Conservation (phyloP, 208 protist genomes). For the Trypanosomatidae sp. region DNA sequence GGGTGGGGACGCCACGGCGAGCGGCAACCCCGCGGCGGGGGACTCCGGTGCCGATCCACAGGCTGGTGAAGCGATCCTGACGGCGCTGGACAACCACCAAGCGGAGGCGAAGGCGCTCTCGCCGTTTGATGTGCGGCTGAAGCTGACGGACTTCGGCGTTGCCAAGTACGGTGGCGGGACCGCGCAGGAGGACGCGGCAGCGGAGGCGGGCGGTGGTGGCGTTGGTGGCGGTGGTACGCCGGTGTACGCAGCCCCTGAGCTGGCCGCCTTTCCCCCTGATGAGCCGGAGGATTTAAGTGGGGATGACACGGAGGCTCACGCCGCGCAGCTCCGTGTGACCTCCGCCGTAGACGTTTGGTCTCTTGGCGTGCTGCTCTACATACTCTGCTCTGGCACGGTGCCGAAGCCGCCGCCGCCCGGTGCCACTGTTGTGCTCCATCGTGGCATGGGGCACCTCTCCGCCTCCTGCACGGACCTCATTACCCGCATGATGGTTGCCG, state of each 20-base stretch:
- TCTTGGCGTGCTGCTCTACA: constrained; percentile 71
- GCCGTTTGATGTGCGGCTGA: constrained; percentile 45
- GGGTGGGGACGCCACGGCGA: neutral
- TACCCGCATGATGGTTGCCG: constrained; percentile 33
- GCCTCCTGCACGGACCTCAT: constrained; percentile 41
- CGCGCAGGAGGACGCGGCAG: constrained; percentile 5
- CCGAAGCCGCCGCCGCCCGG: constrained; percentile 27
- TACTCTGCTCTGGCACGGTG: constrained; percentile 75
- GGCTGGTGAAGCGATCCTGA: constrained; percentile 6
- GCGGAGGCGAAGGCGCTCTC: constrained; percentile 32
- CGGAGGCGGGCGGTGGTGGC: too few species aligned
- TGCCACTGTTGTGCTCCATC: constrained; percentile 20
- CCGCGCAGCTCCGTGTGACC: constrained; percentile 7
- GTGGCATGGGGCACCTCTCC: constrained; percentile 36
- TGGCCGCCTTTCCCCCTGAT: constrained; percentile 8
- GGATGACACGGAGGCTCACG: too few species aligned
- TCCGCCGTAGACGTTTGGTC: constrained; percentile 69
- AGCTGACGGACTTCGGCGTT: constrained; percentile 80
- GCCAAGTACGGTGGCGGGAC: constrained; percentile 53
- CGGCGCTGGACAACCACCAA: constrained; percentile 43
- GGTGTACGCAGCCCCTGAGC: constrained; percentile 69
- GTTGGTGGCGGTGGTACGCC: constrained; percentile 44
- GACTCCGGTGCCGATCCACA: neutral
- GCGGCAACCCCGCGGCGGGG: neutral
- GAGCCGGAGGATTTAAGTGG: too few species aligned